phyloP scores from a whole-genome alignment of 139 green algal genomes.

The Diplosphaera chodatii region DNA sequence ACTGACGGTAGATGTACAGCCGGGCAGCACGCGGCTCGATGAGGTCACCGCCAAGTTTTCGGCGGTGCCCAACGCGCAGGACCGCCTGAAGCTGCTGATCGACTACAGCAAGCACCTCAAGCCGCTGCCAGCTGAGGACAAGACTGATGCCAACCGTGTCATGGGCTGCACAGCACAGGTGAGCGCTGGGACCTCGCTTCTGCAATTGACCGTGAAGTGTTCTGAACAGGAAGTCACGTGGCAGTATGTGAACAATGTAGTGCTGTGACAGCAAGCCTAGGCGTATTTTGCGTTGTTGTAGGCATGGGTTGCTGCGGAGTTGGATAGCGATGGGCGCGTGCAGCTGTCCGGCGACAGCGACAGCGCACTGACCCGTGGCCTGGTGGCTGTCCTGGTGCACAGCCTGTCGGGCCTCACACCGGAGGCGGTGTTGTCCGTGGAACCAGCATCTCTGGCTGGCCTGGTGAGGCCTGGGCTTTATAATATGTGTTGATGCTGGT shows the following conservation, averaged over 20 bases:
- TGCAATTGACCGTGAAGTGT: too few species aligned
- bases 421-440: conserved; percentile 49
- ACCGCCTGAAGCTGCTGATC: conserved; percentile 37
- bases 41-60: background rate
- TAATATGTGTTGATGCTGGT: too few species aligned
- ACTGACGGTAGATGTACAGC: background rate
- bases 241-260: too few species aligned
- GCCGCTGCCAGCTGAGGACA: conserved; percentile 28
- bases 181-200: too few species aligned
- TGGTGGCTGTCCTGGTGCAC: conserved; percentile 58
- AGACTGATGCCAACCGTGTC: conserved; percentile 64
- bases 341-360: conserved; percentile 63
- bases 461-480: too few species aligned
- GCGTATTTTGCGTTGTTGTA: too few species aligned
- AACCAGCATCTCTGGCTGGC: conserved; percentile 14
- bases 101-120: conserved; percentile 30
- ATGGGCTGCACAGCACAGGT: conserved; percentile 89
- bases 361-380: conserved; percentile 64
- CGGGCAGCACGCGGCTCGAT: background rate
- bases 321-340: conserved; percentile 43
- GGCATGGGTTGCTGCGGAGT: conserved; percentile 68
- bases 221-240: too few species aligned
- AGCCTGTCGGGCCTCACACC: conserved; percentile 58
- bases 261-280: too few species aligned
- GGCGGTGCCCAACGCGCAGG: background rate